Percentiles rank a stretch among this genome's conserved stretches.
Conservation (phyloP, 2,329 filamentous ascomycete genomes). For the Aureobasidium musti region DNA sequence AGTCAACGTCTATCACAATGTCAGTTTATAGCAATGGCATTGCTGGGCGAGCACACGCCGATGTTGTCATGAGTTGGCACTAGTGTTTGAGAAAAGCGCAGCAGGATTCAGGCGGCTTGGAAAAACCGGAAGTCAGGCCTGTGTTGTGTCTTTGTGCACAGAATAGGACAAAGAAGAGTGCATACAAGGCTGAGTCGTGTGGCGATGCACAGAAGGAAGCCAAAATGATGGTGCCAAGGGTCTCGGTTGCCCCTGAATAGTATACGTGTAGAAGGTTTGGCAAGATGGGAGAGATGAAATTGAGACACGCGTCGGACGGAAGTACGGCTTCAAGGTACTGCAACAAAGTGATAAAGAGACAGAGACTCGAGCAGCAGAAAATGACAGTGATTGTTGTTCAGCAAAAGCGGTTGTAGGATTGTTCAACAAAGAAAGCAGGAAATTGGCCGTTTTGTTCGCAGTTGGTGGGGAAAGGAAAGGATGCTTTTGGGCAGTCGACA, state of each 20-base stretch:
- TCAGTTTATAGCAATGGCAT: not conserved
- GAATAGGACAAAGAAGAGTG: not conserved
- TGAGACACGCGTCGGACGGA: constrained; percentile 21
- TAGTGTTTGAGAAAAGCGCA: constrained; percentile 24
- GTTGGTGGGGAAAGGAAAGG: constrained; percentile 13
- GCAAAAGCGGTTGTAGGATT: constrained; percentile 5
- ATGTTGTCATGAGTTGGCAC: constrained; percentile 1
- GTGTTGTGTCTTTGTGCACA: not conserved
- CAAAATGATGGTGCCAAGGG: constrained; percentile 5
- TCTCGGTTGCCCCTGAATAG: constrained; percentile 5
- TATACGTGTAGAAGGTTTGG: constrained; percentile 3
- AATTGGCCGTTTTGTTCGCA: constrained; percentile 16
- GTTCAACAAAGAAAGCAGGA: constrained; percentile 25
- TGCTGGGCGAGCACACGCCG: not conserved
- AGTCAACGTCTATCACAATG: constrained; percentile 14
- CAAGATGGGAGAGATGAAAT: constrained; percentile 4
- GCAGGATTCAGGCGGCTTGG: constrained; percentile 3
- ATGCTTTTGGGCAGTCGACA: constrained; percentile 20
- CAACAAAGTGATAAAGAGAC: not conserved
- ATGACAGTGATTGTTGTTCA: not conserved
- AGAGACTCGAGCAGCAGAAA: not conserved
- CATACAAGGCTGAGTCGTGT: constrained; percentile 21
- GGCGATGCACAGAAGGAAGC: not conserved
- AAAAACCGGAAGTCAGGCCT: not conserved
- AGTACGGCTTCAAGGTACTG: not conserved